Percentiles rank a stretch among this genome's conserved stretches.
Evolutionary conservation across 768 basidiomycete genomes (phyloP).

Genomic region (Suillus tomentosus): DNA sequence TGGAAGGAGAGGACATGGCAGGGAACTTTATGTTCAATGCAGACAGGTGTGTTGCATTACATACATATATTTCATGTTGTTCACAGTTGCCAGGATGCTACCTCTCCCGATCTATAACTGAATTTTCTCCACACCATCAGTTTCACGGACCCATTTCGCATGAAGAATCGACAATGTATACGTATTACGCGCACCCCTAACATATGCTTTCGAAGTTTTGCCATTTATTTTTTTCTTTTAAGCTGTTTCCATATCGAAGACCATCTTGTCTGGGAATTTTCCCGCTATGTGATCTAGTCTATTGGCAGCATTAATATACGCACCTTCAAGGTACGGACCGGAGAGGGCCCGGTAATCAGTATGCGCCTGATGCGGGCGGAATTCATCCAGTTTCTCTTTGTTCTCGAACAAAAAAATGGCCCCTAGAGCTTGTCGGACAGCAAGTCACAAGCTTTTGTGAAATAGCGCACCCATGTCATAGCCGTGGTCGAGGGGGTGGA

Average conservation of each 20-base stretch:
- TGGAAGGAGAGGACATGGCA: slow-evolving; percentile 90
- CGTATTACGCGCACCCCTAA: not conserved
- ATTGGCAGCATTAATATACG: slow-evolving; percentile 1
- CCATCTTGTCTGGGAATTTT: slow-evolving; percentile 8
- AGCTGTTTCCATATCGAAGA: slow-evolving; percentile 9
- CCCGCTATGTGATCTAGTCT: not conserved
- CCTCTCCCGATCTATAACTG: slow-evolving; percentile 77
- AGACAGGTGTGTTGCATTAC: slow-evolving; percentile 55
- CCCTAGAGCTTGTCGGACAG: slow-evolving; percentile 13
- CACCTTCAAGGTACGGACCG: slow-evolving; percentile 9
- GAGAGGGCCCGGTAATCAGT: slow-evolving; percentile 10
- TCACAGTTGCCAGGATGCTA: slow-evolving; percentile 46
- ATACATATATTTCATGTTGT: not conserved
- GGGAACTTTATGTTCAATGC: slow-evolving; percentile 94
- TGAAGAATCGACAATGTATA: slow-evolving; percentile 7
- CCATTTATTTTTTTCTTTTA: not conserved
- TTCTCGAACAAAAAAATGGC: slow-evolving; percentile 18
- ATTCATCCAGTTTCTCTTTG: slow-evolving; percentile 13
- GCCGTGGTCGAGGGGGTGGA: slow-evolving; percentile 11
- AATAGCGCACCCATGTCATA: slow-evolving; percentile 16
- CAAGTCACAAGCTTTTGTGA: not conserved
- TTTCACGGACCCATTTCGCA: slow-evolving; percentile 1
- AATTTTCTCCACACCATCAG: slow-evolving; percentile 9
- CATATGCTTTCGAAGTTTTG: not conserved
- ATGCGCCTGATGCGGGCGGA: slow-evolving; percentile 14